These are phyloP conservation scores for Calocybe gangraenosa DNA, from an alignment of 768 basidiomycete genomes.

Conservation along the genomic window DNA sequence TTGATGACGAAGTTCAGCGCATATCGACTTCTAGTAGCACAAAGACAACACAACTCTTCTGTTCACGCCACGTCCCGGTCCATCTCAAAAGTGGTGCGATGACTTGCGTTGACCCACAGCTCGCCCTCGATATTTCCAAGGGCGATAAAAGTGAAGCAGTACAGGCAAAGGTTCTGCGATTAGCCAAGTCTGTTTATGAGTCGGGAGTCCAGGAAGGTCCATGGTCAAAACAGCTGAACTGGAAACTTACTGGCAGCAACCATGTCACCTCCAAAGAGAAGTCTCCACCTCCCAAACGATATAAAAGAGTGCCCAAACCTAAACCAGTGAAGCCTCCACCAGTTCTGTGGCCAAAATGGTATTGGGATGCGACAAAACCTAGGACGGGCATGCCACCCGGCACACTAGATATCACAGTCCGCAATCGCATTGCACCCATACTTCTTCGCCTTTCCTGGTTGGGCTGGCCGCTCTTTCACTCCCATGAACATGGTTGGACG, in stretches of 20 bases:
- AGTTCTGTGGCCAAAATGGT: constrained; percentile 94
- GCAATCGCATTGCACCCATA: constrained; percentile 78
- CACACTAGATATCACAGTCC: constrained; percentile 79
- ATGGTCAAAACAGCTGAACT: constrained; percentile 67
- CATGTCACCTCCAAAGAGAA: constrained; percentile 3
- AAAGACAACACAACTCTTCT: constrained; percentile 38
- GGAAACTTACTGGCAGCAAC: constrained; percentile 36
- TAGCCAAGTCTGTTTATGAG: constrained; percentile 36
- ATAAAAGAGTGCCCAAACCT: constrained; percentile 24
- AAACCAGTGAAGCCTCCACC: constrained; percentile 39
- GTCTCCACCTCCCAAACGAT: constrained; percentile 15
- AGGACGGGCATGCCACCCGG: constrained; percentile 65
- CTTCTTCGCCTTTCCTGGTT: constrained; percentile 87
- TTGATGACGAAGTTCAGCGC: constrained; percentile 27
- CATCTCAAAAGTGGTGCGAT: constrained; percentile 41
- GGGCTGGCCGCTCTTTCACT: constrained; percentile 80
- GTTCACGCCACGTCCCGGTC: constrained; percentile 40
- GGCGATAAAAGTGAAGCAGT: constrained; percentile 34
- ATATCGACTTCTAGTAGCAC: constrained; percentile 44
- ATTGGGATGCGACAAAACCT: constrained; percentile 81
- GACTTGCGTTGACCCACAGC: constrained; percentile 32
- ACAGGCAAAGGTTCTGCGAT: constrained; percentile 29
- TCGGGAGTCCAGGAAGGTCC: constrained; percentile 22
- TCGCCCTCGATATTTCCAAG: constrained; percentile 43
- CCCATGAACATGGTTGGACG: constrained; percentile 87